Conservation (phyloP, 306 rosid species). For the Corylus americana region DNA sequence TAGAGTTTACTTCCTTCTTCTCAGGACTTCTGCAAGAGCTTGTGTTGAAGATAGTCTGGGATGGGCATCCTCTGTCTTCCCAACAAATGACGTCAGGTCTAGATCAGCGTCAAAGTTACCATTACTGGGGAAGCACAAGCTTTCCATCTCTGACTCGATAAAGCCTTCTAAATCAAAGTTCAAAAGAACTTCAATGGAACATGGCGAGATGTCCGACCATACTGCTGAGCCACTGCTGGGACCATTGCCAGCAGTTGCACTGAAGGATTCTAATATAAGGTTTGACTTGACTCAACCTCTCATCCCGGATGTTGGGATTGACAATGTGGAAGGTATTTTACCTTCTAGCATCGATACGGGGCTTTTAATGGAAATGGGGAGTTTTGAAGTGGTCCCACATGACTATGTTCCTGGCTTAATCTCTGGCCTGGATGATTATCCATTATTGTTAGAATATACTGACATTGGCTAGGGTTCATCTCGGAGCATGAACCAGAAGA, state of each 20-base stretch:
- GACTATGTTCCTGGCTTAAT: slow-evolving; percentile 47
- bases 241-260: slow-evolving; percentile 32
- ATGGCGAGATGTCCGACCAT: slow-evolving; percentile 46
- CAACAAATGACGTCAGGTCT: slow-evolving; percentile 55
- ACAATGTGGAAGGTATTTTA: slow-evolving; percentile 29
- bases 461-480: slow-evolving; percentile 57
- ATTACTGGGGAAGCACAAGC: slow-evolving; percentile 81
- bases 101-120: slow-evolving; percentile 61
- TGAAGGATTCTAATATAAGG: slow-evolving; percentile 37
- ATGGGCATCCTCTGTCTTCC: slow-evolving; percentile 90
- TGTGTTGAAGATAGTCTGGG: slow-evolving; percentile 65
- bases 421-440: slow-evolving; percentile 66
- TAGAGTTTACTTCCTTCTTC: slow-evolving; percentile 9
- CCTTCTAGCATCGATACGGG: slow-evolving; percentile 30
- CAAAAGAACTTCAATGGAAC: slow-evolving; percentile 50
- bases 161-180: slow-evolving; percentile 69
- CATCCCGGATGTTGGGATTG: slow-evolving; percentile 30
- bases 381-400: slow-evolving; percentile 46
- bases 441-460: slow-evolving; percentile 46
- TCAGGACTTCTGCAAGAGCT: slow-evolving; percentile 73
- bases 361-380: slow-evolving; percentile 39
- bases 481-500: slow-evolving; percentile 22
- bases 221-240: slow-evolving; percentile 40
- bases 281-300: slow-evolving; percentile 39
- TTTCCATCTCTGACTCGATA: slow-evolving; percentile 43